These are phyloP conservation scores for Melanomma pulvis-pyrius DNA, from an alignment of 495 filamentous ascomycete genomes.

Conservation along the genomic window DNA sequence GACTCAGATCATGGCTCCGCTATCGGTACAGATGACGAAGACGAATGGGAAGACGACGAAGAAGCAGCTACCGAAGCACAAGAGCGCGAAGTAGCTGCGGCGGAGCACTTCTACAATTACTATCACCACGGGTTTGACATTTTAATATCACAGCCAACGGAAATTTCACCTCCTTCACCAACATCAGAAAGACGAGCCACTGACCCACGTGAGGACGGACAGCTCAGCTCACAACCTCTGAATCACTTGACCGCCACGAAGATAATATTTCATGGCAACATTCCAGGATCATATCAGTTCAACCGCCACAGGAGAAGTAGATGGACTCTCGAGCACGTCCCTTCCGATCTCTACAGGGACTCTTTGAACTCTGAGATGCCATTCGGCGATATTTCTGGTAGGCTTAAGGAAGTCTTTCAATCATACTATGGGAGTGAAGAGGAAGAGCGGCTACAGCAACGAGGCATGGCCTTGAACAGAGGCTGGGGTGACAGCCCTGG, in stretches of 20 bases:
- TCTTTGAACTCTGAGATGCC: constrained; percentile 72
- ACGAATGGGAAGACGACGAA: constrained; percentile 75
- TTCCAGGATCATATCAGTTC: constrained; percentile 95
- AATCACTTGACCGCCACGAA: constrained; percentile 81
- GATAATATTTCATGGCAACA: constrained; percentile 86
- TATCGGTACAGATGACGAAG: constrained; percentile 71
- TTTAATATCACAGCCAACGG: constrained; percentile 77
- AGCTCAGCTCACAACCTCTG: constrained; percentile 44
- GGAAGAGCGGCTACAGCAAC: constrained; percentile 65
- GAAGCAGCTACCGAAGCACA: constrained; percentile 58
- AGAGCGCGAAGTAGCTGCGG: constrained; percentile 37
- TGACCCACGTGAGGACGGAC: constrained; percentile 26
- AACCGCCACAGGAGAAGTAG: constrained; percentile 89
- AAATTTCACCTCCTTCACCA: constrained; percentile 68
- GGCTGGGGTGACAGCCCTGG: constrained; percentile 91
- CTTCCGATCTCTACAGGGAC: constrained; percentile 29
- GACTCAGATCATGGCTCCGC: constrained; percentile 32
- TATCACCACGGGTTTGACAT: constrained; percentile 94
- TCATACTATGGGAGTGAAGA: constrained; percentile 61
- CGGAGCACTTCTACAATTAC: constrained; percentile 93
- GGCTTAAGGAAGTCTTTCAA: constrained; percentile 73
- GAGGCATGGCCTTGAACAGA: constrained; percentile 85
- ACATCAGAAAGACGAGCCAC: constrained; percentile 17
- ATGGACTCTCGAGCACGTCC: constrained; percentile 72
- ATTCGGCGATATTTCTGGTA: constrained; percentile 68